A percentile compares a stretch with the other conserved stretches of the same genome.
Conservation (phyloP, 371 early-diverging fungal species). For the Lichtheimia ramosa region DNA sequence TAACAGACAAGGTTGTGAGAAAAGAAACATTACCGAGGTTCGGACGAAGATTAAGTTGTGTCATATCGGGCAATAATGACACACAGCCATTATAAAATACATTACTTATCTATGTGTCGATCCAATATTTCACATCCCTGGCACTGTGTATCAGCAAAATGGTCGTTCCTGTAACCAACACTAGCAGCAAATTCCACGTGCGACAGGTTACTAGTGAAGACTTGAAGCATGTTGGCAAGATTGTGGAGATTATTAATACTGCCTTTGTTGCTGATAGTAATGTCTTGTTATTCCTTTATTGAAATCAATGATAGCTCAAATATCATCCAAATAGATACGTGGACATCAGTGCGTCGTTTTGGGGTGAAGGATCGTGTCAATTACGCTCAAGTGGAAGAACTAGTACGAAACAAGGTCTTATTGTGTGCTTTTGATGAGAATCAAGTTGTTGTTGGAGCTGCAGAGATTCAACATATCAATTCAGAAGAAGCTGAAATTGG, state of each 20-base stretch:
- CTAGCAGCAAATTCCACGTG: not conserved
- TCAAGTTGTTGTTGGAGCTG: slow-evolving; percentile 32
- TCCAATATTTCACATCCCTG: too few relatives aligned
- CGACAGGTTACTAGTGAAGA: slow-evolving; percentile 17
- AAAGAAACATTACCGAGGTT: too few relatives aligned
- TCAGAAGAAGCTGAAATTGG: slow-evolving; percentile 38
- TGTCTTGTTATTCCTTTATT: not conserved
- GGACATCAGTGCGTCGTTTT: slow-evolving; percentile 17
- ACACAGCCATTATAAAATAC: too few relatives aligned
- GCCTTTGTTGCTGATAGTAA: slow-evolving; percentile 17
- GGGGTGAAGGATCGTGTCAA: too few relatives aligned
- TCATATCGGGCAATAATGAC: too few relatives aligned
- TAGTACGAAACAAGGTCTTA: slow-evolving; percentile 30
- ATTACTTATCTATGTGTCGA: too few relatives aligned
- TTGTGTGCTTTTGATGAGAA: slow-evolving; percentile 17
- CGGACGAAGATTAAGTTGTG: too few relatives aligned
- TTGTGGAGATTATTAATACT: slow-evolving; percentile 13
- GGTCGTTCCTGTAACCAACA: too few relatives aligned
- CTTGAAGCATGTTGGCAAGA: slow-evolving; percentile 11
- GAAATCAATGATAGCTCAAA: not conserved
- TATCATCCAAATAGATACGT: not conserved
- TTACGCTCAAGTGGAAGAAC: slow-evolving; percentile 39
- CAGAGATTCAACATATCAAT: slow-evolving; percentile 26
- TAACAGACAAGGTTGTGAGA: too few relatives aligned
- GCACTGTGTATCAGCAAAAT: too few relatives aligned